Conservation (phyloP, 2,329 filamentous ascomycete genomes). For the Graphilbum sp. region DNA sequence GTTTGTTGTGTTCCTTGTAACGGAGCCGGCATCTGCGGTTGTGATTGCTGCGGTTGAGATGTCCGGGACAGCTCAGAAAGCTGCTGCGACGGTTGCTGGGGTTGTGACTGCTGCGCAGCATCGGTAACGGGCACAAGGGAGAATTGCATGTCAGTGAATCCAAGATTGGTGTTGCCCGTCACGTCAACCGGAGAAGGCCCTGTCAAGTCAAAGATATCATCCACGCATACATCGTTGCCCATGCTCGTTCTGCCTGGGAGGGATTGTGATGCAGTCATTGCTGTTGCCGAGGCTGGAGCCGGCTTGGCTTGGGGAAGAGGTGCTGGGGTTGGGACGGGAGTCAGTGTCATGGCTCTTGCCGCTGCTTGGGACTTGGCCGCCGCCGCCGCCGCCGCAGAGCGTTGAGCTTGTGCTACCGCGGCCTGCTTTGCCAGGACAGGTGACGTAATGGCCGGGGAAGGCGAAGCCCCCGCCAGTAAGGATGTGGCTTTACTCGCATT, state of each 20-base stretch:
- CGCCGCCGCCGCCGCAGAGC: background rate
- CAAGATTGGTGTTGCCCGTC: conserved; percentile 21
- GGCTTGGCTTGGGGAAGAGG: no score
- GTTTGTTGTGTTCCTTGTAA: background rate
- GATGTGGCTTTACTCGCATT: conserved; percentile 3
- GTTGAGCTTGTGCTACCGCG: background rate
- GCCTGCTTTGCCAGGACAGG: conserved; percentile 10
- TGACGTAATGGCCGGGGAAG: conserved; percentile 7
- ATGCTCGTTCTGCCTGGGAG: conserved; percentile 5
- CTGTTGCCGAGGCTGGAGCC: no score
- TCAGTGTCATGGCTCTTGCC: conserved; percentile 3
- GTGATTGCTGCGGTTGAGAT: background rate
- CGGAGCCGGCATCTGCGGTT: no score
- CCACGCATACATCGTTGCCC: conserved; percentile 4
- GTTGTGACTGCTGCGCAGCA: background rate
- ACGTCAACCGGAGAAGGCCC: conserved; percentile 4
- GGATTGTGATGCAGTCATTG: no score
- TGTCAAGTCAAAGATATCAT: conserved; percentile 6
- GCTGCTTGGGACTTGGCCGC: conserved; percentile 5
- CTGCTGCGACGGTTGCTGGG: background rate
- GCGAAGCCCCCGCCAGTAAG: conserved; percentile 4
- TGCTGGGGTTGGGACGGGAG: conserved; percentile 4
- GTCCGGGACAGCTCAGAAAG: no score
- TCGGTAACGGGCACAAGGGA: conserved; percentile 27
- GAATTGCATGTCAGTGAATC: conserved; percentile 42